Base-by-base conservation (phyloP, 345 rosid genomes). In the Cardamine resedifolia region DNA sequence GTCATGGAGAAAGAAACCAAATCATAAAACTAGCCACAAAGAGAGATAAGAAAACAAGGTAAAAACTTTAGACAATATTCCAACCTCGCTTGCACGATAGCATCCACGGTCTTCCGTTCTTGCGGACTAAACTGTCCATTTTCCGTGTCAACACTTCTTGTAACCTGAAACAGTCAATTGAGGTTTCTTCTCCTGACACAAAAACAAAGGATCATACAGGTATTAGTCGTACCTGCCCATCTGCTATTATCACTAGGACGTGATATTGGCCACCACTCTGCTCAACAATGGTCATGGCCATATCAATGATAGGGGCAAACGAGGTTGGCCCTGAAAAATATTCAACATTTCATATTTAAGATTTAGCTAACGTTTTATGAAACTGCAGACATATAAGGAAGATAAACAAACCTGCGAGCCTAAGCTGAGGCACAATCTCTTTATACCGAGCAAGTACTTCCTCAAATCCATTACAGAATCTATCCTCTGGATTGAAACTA, bases 201-300 rank as follows among this genome's bases (percentile, higher is more conserved):
- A 33, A 68, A 36, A 58, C 31, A 57, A 44, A 64, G 24, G 60
- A 48, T 64, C 51, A 53, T 34, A 67, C 24, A 20, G 11, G n/a
- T 51, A 10, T 24, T 52, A 34, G 15, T 36, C 15, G 31, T 84
- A 95, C 99, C 99, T 92, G 99, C 7, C 99, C 99, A 76, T 95
- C 99, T 8, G 99, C 99, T 66, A 95, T 88, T 72, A 95, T 95
- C 79, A 95, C 62, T 77, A 95, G 71, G 26, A 95, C 99, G 55
- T 95, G 99, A 82, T 91, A 95, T 64, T 95, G 99, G 23, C 97
- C 97, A 51, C 90, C 89, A 71, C 94, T 91, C 81, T 82, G 83
- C 82, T 90, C 96, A 71, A 95, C 98, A 50, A 90, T 88, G 19
- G 94, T 85, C 86, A 88, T 88, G 41, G 94, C 97, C 98, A 87